Evolutionary conservation across 345 rosid genomes (phyloP).

Genomic region (Eutrema heterophyllum): DNA sequence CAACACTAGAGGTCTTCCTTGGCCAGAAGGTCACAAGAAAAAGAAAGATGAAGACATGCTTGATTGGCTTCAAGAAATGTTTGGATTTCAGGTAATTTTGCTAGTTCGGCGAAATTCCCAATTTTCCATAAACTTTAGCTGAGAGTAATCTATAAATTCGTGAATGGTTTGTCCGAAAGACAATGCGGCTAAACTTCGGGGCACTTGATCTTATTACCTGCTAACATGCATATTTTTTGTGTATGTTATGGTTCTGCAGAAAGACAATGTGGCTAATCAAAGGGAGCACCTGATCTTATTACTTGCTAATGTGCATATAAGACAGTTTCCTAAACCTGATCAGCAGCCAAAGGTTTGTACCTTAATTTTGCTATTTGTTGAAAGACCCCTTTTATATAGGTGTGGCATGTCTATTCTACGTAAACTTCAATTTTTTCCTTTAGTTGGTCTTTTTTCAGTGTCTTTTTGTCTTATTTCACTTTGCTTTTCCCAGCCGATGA

Average conservation of each 20-base stretch:
- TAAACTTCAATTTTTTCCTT: background rate
- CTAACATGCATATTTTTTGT: background rate
- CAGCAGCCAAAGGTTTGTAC: constrained; percentile 92
- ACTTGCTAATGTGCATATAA: constrained; percentile 96
- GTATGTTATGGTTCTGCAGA: constrained; percentile 46
- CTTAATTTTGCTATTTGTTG: background rate
- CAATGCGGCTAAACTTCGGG: background rate
- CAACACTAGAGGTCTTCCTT: constrained; percentile 97
- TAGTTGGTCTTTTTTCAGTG: background rate
- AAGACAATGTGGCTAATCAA: constrained; percentile 96
- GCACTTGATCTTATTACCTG: background rate
- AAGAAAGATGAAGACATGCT: constrained; percentile 89
- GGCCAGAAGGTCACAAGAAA: constrained; percentile 82
- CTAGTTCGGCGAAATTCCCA: background rate
- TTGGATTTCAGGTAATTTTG: constrained; percentile 90
- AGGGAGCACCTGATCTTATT: constrained; percentile 94
- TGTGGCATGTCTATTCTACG: background rate
- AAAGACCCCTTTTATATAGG: background rate
- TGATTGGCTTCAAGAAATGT: constrained; percentile 98
- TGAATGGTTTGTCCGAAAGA: background rate
- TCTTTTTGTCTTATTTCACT: background rate
- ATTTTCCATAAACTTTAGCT: background rate
- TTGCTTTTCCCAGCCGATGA: background rate
- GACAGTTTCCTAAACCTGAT: constrained; percentile 95
- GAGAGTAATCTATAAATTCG: background rate